phyloP scores from a whole-genome alignment of 306 rosid species.

The Fragaria nilgerrensis region DNA sequence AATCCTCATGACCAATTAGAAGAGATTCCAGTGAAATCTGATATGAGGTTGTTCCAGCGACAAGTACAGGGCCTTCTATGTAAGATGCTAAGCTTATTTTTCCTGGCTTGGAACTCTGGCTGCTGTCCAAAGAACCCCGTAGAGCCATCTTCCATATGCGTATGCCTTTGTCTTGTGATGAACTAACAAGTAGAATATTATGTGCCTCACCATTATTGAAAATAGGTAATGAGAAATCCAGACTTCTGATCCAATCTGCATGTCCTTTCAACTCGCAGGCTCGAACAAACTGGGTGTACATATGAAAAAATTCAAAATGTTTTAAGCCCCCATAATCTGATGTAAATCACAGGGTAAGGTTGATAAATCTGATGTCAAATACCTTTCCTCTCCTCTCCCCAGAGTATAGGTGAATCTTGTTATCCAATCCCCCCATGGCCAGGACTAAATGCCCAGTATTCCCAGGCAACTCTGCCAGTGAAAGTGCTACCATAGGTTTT shows the following conservation, averaged over 20 bases:
- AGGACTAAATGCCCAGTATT: constrained; percentile 54
- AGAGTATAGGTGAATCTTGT: constrained; percentile 85
- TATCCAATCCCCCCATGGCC: constrained; percentile 98
- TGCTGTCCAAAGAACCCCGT: constrained; percentile 34
- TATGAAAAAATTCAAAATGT: constrained; percentile 17
- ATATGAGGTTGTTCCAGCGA: constrained; percentile 65
- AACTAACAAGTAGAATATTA: constrained; percentile 76
- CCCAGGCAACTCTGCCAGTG: constrained; percentile 86
- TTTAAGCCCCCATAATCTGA: constrained; percentile 10
- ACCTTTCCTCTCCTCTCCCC: constrained; percentile 86
- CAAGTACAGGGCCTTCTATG: constrained; percentile 83
- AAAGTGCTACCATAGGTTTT: constrained; percentile 83
- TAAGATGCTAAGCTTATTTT: constrained; percentile 75
- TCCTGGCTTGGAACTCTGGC: constrained; percentile 42
- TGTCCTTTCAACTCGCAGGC: constrained; percentile 92
- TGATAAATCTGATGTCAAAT: constrained; percentile 14
- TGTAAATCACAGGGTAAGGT: constrained; percentile 16
- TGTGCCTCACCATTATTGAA: constrained; percentile 45
- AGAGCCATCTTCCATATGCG: constrained; percentile 81
- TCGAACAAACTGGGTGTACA: constrained; percentile 57
- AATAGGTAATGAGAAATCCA: constrained; percentile 85
- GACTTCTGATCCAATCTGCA: constrained; percentile 94
- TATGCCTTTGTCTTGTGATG: constrained; percentile 91
- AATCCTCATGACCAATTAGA: constrained; percentile 93
- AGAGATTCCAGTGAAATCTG: constrained; percentile 94